phyloP scores from a whole-genome alignment of 495 filamentous ascomycete genomes.

The Zalerion maritima region DNA sequence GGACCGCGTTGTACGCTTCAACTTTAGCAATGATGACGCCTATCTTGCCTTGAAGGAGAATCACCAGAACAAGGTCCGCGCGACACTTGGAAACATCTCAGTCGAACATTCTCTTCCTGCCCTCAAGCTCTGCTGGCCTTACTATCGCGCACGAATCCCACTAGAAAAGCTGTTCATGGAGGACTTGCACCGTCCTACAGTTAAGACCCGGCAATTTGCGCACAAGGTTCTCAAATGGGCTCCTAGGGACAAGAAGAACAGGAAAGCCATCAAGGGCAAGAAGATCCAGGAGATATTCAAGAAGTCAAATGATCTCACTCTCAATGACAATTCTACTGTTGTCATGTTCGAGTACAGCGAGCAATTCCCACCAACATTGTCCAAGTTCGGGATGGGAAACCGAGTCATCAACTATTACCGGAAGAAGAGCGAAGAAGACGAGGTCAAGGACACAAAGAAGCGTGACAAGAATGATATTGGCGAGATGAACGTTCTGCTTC shows the following conservation, averaged over 20 bases:
- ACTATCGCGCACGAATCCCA: conserved; percentile 81
- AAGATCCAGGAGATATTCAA: conserved; percentile 60
- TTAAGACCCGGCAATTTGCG: conserved; percentile 37
- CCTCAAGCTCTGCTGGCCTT: conserved; percentile 80
- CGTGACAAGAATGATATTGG: conserved; percentile 54
- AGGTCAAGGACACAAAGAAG: conserved; percentile 55
- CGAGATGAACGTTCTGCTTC: conserved; percentile 71
- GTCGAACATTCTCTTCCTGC: conserved; percentile 90
- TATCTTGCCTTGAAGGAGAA: conserved; percentile 96
- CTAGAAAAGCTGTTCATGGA: conserved; percentile 61
- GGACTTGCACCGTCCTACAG: conserved; percentile 72
- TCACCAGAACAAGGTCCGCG: conserved; percentile 85
- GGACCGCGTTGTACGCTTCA: conserved; percentile 65
- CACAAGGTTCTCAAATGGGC: conserved; percentile 45
- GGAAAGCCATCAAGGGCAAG: conserved; percentile 64
- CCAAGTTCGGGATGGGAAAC: conserved; percentile 94
- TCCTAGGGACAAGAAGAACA: conserved; percentile 54
- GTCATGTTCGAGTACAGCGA: conserved; percentile 92
- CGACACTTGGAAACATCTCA: conserved; percentile 67
- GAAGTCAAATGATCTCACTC: conserved; percentile 57
- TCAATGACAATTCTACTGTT: conserved; percentile 76
- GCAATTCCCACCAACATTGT: conserved; percentile 77
- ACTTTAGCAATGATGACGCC: conserved; percentile 88
- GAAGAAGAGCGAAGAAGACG: conserved; percentile 66
- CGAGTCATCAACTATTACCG: conserved; percentile 94